These are phyloP conservation scores for Perilla frutescens DNA, from an alignment of 257 asterid genomes.

Conservation along the genomic window DNA sequence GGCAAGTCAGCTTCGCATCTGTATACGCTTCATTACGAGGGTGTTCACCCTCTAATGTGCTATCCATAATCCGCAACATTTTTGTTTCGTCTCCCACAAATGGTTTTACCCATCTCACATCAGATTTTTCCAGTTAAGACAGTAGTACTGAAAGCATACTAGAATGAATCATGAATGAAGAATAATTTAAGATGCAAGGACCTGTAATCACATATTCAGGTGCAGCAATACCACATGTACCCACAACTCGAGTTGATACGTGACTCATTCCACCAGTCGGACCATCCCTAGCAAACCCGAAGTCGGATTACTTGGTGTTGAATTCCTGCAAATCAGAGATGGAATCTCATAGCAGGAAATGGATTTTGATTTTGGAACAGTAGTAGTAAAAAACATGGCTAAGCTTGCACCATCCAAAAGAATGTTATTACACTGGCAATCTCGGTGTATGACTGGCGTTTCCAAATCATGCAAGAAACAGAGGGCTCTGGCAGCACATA, in stretches of 20 bases:
- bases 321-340: slow-evolving; percentile 48
- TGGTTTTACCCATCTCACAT: neutral
- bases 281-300: slow-evolving; percentile 58
- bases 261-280: slow-evolving; percentile 57
- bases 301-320: slow-evolving; percentile 58
- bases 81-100: neutral
- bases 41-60: slow-evolving; percentile 24
- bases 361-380: no score
- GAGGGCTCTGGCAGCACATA: slow-evolving; percentile 62
- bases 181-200: neutral
- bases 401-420: slow-evolving; percentile 55
- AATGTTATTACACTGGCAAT: slow-evolving; percentile 46
- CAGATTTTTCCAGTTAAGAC: slow-evolving; percentile 2
- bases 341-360: no score
- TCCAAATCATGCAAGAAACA: slow-evolving; percentile 56
- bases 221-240: slow-evolving; percentile 43
- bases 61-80: slow-evolving; percentile 19
- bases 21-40: neutral
- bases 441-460: slow-evolving; percentile 53
- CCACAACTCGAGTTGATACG: slow-evolving; percentile 56
- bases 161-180: no score
- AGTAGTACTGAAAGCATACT: no score
- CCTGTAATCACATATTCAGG: slow-evolving; percentile 34
- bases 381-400: neutral
- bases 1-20: slow-evolving; percentile 25